phyloP scores from a whole-genome alignment of 1,284 basidiomycete species.

The Ganoderma sinense region DNA sequence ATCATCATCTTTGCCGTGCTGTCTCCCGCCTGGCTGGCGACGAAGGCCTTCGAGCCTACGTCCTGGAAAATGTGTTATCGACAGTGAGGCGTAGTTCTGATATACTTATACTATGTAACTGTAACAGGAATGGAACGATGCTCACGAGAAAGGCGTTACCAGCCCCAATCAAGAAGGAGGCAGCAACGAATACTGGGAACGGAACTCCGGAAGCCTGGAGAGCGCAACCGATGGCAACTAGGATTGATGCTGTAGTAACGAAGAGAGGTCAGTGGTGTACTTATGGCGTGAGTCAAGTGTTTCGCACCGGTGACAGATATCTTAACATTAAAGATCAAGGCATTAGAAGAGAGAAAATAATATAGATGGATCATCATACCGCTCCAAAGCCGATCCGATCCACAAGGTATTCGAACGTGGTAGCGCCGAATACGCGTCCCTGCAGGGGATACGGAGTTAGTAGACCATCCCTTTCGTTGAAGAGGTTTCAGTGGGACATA shows the following conservation, averaged over 20 bases:
- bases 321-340: background rate
- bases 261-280: background rate
- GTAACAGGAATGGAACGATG: background rate
- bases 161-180: slow-evolving; percentile 66
- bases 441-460: slow-evolving; percentile 39
- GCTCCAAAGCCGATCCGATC: slow-evolving; percentile 64
- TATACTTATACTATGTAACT: too few species aligned
- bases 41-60: too few species aligned
- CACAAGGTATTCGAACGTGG: slow-evolving; percentile 56
- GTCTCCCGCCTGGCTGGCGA: too few species aligned
- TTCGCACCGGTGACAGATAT: background rate
- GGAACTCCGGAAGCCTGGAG: slow-evolving; percentile 67
- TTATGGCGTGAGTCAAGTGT: background rate
- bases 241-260: slow-evolving; percentile 26
- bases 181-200: slow-evolving; percentile 67
- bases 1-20: too few species aligned
- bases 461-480: background rate
- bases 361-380: slow-evolving; percentile 36
- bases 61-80: background rate
- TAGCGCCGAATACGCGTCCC: slow-evolving; percentile 56
- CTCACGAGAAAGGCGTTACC: slow-evolving; percentile 62
- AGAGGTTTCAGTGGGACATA: background rate
- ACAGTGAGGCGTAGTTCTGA: background rate
- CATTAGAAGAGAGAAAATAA: background rate
- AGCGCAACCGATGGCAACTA: slow-evolving; percentile 53